Percentiles rank a stretch among this genome's conserved stretches.
These are phyloP conservation scores for Pseudozyma hubeiensis DNA, from an alignment of 1,284 basidiomycete genomes.

Conservation along the genomic window DNA sequence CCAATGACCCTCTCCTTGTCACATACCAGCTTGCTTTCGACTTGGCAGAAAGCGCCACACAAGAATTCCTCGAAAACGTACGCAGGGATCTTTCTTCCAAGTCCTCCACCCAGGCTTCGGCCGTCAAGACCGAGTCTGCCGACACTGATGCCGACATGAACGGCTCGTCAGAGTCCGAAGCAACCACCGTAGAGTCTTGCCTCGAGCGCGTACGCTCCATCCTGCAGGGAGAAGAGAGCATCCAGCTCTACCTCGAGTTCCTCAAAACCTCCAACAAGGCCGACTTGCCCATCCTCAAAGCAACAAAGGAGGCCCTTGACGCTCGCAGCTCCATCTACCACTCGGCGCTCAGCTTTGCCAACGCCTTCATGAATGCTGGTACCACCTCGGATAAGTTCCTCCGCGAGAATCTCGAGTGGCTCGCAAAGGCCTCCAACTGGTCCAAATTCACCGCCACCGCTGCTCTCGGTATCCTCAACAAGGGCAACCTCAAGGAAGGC, in stretches of 20 bases:
- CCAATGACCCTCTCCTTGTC: constrained; percentile 61
- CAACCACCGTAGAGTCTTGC: constrained; percentile 44
- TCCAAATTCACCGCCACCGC: constrained; percentile 69
- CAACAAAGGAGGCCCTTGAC: constrained; percentile 66
- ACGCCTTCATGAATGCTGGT: constrained; percentile 68
- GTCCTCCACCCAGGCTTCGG: constrained; percentile 23
- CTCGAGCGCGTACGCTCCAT: constrained; percentile 60
- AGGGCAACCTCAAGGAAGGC: constrained; percentile 67
- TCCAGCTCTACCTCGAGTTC: constrained; percentile 68
- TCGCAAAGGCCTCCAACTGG: constrained; percentile 69
- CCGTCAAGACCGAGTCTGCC: constrained; percentile 23
- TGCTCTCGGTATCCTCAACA: constrained; percentile 68
- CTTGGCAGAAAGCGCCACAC: constrained; percentile 68
- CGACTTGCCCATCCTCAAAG: constrained; percentile 66
- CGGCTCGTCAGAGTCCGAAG: constrained; percentile 28
- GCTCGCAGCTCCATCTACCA: constrained; percentile 68
- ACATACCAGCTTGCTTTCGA: constrained; percentile 68
- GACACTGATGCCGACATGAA: constrained; percentile 52
- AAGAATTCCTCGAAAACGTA: constrained; percentile 67
- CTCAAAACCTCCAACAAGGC: constrained; percentile 65
- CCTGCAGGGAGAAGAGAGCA: constrained; percentile 66
- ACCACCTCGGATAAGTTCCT: constrained; percentile 68
- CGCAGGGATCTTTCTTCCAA: constrained; percentile 52
- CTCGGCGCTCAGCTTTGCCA: constrained; percentile 67
- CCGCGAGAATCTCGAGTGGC: constrained; percentile 68